Evolutionary conservation across 768 basidiomycete genomes (phyloP), one percentile per base, ranked within the genome.

Genomic region (Mycena pura): DNA sequence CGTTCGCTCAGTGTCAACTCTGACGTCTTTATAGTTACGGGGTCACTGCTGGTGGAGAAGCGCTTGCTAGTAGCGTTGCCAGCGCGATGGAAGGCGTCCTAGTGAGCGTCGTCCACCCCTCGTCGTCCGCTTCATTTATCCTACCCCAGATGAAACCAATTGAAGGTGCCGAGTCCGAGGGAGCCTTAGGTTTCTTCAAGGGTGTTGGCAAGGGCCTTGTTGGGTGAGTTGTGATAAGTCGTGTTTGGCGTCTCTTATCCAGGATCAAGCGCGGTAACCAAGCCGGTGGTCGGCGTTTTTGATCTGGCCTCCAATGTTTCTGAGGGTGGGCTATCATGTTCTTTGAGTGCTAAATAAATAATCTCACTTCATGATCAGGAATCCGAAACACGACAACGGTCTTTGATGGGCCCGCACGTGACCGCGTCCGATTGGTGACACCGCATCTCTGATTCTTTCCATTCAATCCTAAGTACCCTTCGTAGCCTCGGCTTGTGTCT

Each of bases 351-450:
- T 22, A 44, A 19, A 8, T 22, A 21, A n/a, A 14, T 50, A 49
- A 28, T 64, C 49, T 13, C 29, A 34, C 52, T 21, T 40, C 44
- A 8, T 31, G n/a, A n/a, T 31, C 59, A 95, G 93, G 96, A 25
- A 96, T 99, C 64, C 88, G 97, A 43, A 99, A 99, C 69, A 99
- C 97, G 1, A 99, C 97, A 0, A 99, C 95, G 2, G 96, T 99
- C 3, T 99, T 99, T 63, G 97, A 99, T 72, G 92, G 87, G 62
- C 90, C 91, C 13, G 90, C 90, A 31, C 83, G 95, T 55, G 96
- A 98, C 69, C 89, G 96, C 19, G 85, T 91, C 40, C 83, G 97
- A 70, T 76, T 91, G 69, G 92, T 91, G 56, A 71, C n/a, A 88
- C 76, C 9, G 22, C 10, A 14, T 55, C 27, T n/a, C 45, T 14